These are phyloP conservation scores for Cyberlindnera xishuangbannaensis DNA, from an alignment of 805 yeast genomes.

Conservation along the genomic window DNA sequence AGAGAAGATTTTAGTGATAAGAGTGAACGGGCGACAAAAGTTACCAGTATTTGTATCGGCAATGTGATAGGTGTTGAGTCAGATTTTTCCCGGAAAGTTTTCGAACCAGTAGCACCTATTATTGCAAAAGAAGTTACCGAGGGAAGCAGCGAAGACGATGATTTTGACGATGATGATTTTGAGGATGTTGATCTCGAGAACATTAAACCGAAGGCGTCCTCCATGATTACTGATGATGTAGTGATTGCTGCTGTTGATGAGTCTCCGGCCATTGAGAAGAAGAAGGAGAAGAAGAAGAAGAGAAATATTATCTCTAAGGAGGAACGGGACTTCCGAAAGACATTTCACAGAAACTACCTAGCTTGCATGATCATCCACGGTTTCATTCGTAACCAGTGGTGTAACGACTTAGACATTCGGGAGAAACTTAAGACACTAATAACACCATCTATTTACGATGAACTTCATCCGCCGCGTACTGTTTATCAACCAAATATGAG, in stretches of 20 bases:
- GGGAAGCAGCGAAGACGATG: constrained; percentile 30
- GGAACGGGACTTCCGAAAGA: constrained; percentile 47
- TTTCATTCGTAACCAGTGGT: constrained; percentile 66
- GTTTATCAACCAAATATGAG: constrained; percentile 32
- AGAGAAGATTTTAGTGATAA: too few relatives aligned
- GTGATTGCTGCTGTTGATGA: constrained; percentile 6
- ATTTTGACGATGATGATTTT: constrained; percentile 20
- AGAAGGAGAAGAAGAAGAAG: constrained; percentile 19
- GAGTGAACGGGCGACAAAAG: too few relatives aligned
- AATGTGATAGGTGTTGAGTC: too few relatives aligned
- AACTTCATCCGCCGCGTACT: constrained; percentile 43
- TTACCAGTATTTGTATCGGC: too few relatives aligned
- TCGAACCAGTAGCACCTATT: constrained; percentile 1
- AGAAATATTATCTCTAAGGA: constrained; percentile 40
- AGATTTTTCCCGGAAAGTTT: too few relatives aligned
- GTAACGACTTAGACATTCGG: constrained; percentile 43
- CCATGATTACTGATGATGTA: constrained; percentile 15
- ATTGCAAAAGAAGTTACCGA: constrained; percentile 28
- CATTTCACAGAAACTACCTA: constrained; percentile 54
- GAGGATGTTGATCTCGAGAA: constrained; percentile 23
- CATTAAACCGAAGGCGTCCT: constrained; percentile 17
- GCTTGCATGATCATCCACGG: constrained; percentile 63
- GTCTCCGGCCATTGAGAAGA: too few relatives aligned
- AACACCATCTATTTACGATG: constrained; percentile 39
- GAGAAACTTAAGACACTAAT: constrained; percentile 37